These are phyloP conservation scores for Leccinum boreale DNA, from an alignment of 768 basidiomycete species.

Conservation along the genomic window DNA sequence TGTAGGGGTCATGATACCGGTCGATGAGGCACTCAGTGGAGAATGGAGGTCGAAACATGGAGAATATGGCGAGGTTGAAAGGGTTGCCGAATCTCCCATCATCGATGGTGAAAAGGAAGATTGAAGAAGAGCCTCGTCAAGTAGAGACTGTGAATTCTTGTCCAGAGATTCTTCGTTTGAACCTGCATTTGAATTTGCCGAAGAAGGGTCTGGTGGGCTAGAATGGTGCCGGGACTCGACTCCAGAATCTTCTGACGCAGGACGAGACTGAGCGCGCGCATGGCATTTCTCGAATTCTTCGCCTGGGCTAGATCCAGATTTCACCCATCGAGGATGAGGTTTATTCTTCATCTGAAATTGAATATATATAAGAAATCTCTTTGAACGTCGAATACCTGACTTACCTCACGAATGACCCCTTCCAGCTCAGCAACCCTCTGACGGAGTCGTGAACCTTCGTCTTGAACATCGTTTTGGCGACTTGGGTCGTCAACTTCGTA, in stretches of 20 bases:
- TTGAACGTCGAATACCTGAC: slow-evolving; percentile 1
- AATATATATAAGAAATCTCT: not conserved
- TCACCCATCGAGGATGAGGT: slow-evolving; percentile 62
- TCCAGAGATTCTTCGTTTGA: slow-evolving; percentile 6
- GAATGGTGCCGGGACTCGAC: slow-evolving; percentile 5
- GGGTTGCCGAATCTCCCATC: slow-evolving; percentile 27
- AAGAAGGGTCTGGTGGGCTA: slow-evolving; percentile 1
- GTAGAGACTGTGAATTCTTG: not conserved
- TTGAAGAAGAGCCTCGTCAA: slow-evolving; percentile 20
- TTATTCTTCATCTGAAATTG: slow-evolving; percentile 61
- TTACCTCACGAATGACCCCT: slow-evolving; percentile 77
- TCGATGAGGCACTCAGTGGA: slow-evolving; percentile 29
- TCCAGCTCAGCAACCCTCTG: slow-evolving; percentile 80
- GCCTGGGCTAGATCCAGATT: slow-evolving; percentile 22
- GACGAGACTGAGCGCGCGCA: slow-evolving; percentile 17
- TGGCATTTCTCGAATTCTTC: slow-evolving; percentile 29
- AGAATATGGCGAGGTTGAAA: slow-evolving; percentile 11
- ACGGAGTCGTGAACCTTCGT: slow-evolving; percentile 64
- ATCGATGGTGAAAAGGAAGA: slow-evolving; percentile 30
- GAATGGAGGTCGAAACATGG: slow-evolving; percentile 21
- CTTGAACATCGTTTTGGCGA: slow-evolving; percentile 48
- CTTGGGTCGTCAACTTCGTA: slow-evolving; percentile 80
- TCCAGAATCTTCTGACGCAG: slow-evolving; percentile 11
- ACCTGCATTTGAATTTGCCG: not conserved
- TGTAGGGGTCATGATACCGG: slow-evolving; percentile 42